These are phyloP conservation scores for Monoraphidium neglectum DNA, from an alignment of 139 green algal species.

Conservation along the genomic window DNA sequence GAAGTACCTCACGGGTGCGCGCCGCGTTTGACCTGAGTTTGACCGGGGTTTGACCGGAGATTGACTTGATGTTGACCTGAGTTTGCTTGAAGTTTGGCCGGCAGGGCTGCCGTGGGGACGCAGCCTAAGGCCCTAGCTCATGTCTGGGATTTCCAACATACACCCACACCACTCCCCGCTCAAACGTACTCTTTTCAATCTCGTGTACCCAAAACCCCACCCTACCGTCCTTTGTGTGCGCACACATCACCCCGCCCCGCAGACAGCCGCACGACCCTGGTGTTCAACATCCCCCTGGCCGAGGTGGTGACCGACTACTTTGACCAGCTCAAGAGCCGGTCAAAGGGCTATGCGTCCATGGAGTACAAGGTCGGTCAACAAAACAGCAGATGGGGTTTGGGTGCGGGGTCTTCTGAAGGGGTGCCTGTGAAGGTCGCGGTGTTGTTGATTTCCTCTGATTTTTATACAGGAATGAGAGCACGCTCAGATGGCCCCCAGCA, in stretches of 20 bases:
- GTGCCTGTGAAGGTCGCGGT: background rate
- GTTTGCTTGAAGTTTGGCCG: too few species aligned
- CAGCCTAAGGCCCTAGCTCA: too few species aligned
- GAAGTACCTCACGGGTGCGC: conserved; percentile 89
- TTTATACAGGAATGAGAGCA: too few species aligned
- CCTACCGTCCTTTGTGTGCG: too few species aligned
- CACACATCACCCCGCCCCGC: background rate
- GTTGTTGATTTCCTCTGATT: too few species aligned
- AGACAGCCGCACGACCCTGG: conserved; percentile 76
- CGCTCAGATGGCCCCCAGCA: too few species aligned
- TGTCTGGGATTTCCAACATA: too few species aligned
- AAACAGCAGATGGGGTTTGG: background rate
- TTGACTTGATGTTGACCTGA: too few species aligned
- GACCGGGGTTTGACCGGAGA: background rate
- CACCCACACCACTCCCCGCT: too few species aligned
- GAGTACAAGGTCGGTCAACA: conserved; percentile 89
- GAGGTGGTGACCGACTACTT: conserved; percentile 99
- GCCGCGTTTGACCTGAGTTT: background rate
- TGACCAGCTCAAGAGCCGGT: conserved; percentile 92
- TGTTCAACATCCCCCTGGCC: conserved; percentile 95
- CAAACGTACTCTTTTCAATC: too few species aligned
- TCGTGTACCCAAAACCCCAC: too few species aligned
- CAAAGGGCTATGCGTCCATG: conserved; percentile 96
- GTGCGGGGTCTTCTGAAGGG: background rate
- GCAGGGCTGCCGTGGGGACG: too few species aligned